Base-by-base conservation (phyloP, 495 filamentous ascomycete genomes). In the Parathielavia hyrcaniae region DNA sequence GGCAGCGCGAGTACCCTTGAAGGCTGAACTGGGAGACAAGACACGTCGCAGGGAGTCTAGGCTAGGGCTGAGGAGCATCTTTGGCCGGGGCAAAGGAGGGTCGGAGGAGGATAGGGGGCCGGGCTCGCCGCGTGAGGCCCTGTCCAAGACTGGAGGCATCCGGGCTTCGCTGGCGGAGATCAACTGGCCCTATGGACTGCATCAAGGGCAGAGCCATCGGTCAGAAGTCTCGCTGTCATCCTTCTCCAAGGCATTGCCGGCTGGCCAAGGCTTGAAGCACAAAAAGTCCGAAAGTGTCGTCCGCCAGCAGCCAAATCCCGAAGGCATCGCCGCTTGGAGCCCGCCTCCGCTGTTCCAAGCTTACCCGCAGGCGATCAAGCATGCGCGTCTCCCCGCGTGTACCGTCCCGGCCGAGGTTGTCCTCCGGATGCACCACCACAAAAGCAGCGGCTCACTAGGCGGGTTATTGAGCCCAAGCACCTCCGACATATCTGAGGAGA, bases 311-410 rank as follows among this genome's bases (percentile, higher is more conserved):
- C 48, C 66, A 43, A 32, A 62, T 45, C 45, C 63, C 9, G 56
- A 53, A 4, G 44, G 49, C 14, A 55, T 73, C 10, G 65, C 70
- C 16, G 59, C 77, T 13, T 95, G 89, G 87, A 81, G 84, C 54
- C 85, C 88, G 4, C 90, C 91, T 9, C 88, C 91, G 4, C 76
- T 97, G 8, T 96, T 91, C 71, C 84, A 95, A 65, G 90, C 89
- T n/a, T 96, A 90, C 68, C 86, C 90, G 1, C 92, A 96, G 69
- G 83, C 91, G 10, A 82, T 82, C 53, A 79, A 80, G 63, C 73
- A 78, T 62, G 72, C 77, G 11, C 74, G 73, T 51, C 71, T 83
- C 38, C 77, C 78, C 40, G 78, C 77, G 55, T 79, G 74, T 38
- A 78, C 75, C 45, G 58, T 74, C 22, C 77, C 79, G 32, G 74